Evolutionary conservation across 129 eudicot genomes (phyloP).

Genomic region (Escallonia herrerae): DNA sequence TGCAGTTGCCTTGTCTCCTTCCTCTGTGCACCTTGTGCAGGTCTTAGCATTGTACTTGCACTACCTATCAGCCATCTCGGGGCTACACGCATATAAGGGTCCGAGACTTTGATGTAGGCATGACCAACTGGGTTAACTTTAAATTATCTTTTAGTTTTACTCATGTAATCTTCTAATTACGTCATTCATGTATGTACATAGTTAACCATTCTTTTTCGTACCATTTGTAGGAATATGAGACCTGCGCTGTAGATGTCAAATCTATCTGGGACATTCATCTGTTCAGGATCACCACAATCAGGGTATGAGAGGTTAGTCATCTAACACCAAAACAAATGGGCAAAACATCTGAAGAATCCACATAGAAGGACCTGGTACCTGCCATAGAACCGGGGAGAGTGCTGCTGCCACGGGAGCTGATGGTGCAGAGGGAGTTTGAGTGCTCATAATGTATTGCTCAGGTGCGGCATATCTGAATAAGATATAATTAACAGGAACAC

Average conservation of each 20-base stretch:
- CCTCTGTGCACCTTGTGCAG: no score
- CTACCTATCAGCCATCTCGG: no score
- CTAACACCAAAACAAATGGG: background rate
- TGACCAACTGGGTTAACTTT: no score
- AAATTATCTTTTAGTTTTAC: no score
- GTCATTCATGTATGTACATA: no score
- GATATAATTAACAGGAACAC: background rate
- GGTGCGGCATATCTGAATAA: conserved; percentile 83
- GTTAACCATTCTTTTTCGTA: conserved; percentile 11
- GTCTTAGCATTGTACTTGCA: no score
- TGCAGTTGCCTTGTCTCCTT: no score
- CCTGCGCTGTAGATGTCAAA: conserved; percentile 96
- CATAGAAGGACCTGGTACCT: conserved; percentile 41
- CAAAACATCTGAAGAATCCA: conserved; percentile 3
- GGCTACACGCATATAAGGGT: no score
- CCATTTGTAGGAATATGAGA: conserved; percentile 94
- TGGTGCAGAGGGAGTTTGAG: conserved; percentile 99
- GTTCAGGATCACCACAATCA: conserved; percentile 17
- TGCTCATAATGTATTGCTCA: conserved; percentile 99
- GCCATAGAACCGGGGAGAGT: conserved; percentile 98
- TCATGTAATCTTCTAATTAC: no score
- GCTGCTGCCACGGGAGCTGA: conserved; percentile 96
- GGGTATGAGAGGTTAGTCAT: conserved; percentile 6
- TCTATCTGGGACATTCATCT: conserved; percentile 93
- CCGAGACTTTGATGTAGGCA: no score